Base-by-base conservation (phyloP, 768 basidiomycete species). In the Pholiota molesta region DNA sequence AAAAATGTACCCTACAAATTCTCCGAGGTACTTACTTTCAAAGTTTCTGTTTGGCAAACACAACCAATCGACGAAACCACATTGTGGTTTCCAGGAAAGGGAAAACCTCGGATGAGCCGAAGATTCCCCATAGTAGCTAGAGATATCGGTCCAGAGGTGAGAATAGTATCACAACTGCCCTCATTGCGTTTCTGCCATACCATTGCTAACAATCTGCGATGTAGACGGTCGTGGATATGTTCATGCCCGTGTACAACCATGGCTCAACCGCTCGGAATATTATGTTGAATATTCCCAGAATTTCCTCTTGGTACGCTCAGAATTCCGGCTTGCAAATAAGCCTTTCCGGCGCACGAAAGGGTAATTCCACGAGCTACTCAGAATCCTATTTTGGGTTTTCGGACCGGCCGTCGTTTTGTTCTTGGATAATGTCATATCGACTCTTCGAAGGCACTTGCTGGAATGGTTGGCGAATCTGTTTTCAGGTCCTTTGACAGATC, bases 91-190 rank as follows among this genome's bases (percentile, higher is more conserved):
- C 63, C 64, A 68, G 59, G 35, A 62, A 60, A 59, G 72, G 72
- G 54, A 67, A 75, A 73, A 71, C 69, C 67, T 73, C 71, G 70
- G 71, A 42, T 51, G 60, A 57, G 44, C 72, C 73, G 73, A 74
- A 60, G 72, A 72, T 74, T 71, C 62, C 62, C 73, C 73, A 67
- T 54, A 60, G 59, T 57, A 14, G 62, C 31, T 51, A 57, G 60
- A 26, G 47, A 56, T 52, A 53, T 45, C 45, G 49, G 52, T 55
- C 47, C 39, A 55, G 58, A 57, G 59, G 52, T 56, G 57, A 59
- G 64, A 59, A 62, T 40, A 52, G 45, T 52, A 57, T 55, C 33
- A 60, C 35, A n/a, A 35, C 44, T 42, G 28, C 16, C 45, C 55
- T 56, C 62, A 6, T 57, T 57, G 40, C 23, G 37, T 54, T 51